Conservation (phyloP, 1,139 yeast species). For the Yamadazyma pseudoaaseri region DNA sequence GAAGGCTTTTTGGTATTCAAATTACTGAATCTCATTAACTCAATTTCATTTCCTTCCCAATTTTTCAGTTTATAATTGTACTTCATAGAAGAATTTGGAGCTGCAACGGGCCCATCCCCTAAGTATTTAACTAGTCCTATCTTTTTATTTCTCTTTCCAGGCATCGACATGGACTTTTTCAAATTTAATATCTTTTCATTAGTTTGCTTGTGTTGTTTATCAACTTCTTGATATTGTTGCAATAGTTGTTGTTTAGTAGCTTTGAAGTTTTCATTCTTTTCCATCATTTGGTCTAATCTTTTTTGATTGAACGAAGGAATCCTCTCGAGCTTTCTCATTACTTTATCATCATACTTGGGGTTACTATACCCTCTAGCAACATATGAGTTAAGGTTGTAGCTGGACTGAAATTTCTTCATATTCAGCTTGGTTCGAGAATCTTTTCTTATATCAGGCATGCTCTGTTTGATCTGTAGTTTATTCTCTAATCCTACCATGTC, state of each 20-base stretch:
- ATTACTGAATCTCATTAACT: conserved; percentile 48
- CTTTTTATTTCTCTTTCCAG: conserved; percentile 13
- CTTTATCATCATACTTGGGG: conserved; percentile 25
- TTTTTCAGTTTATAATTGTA: conserved; percentile 49
- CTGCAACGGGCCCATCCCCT: conserved; percentile 23
- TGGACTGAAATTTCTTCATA: conserved; percentile 12
- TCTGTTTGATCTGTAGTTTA: conserved; percentile 17
- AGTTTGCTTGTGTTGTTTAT: conserved; percentile 16
- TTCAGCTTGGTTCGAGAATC: conserved; percentile 1
- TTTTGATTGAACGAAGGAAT: conserved; percentile 37
- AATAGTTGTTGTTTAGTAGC: conserved; percentile 15
- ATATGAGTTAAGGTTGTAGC: conserved; percentile 7
- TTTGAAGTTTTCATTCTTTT: conserved; percentile 13
- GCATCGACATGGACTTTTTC: conserved; percentile 16
- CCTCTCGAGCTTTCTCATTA: conserved; percentile 39
- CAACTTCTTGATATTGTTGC: conserved; percentile 17
- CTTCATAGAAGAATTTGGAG: conserved; percentile 37
- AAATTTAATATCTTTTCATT: conserved; percentile 14
- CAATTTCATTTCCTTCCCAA: conserved; percentile 75
- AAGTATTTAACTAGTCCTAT: conserved; percentile 36
- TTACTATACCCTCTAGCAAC: background rate
- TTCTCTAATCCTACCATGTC: conserved; percentile 10
- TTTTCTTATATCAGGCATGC: conserved; percentile 26
- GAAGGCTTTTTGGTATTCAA: conserved; percentile 28
- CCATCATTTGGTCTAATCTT: conserved; percentile 15